Percentiles rank a stretch among this genome's conserved stretches.
These are phyloP conservation scores for Curvularia sp. DNA, from an alignment of 2,329 filamentous ascomycete species.

Conservation along the genomic window DNA sequence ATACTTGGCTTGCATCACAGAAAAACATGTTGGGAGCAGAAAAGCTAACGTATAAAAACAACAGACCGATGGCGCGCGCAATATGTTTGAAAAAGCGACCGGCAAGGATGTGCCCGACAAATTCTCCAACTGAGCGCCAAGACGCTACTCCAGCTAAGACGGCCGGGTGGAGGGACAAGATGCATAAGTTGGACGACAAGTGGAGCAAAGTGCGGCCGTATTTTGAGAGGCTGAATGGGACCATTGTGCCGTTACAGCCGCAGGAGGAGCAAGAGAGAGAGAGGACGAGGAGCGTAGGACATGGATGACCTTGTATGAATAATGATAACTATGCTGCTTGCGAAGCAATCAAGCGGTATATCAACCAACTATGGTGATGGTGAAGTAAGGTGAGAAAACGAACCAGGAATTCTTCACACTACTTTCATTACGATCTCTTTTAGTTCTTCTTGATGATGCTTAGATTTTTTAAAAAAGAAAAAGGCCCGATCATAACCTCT, in stretches of 20 bases:
- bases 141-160: not conserved
- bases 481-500: not conserved
- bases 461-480: too few relatives aligned
- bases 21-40: not conserved
- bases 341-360: too few relatives aligned
- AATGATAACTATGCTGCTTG: too few relatives aligned
- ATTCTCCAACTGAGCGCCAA: slow-evolving; percentile 54
- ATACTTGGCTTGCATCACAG: not conserved
- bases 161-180: slow-evolving; percentile 4
- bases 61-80: slow-evolving; percentile 58
- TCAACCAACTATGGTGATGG: not conserved
- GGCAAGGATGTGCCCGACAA: slow-evolving; percentile 60
- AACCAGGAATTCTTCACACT: too few relatives aligned
- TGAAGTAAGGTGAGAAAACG: too few relatives aligned
- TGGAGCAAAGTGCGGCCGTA: slow-evolving; percentile 24
- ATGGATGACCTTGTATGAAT: too few relatives aligned
- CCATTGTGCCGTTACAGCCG: slow-evolving; percentile 11
- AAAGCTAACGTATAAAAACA: not conserved
- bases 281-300: not conserved
- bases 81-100: slow-evolving; percentile 60
- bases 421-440: too few relatives aligned
- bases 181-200: slow-evolving; percentile 17
- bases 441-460: not conserved
- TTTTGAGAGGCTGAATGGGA: slow-evolving; percentile 24
- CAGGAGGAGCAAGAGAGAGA: not conserved